Conservation (phyloP, 2,329 filamentous ascomycete species). For the Hypoxylon sp. region DNA sequence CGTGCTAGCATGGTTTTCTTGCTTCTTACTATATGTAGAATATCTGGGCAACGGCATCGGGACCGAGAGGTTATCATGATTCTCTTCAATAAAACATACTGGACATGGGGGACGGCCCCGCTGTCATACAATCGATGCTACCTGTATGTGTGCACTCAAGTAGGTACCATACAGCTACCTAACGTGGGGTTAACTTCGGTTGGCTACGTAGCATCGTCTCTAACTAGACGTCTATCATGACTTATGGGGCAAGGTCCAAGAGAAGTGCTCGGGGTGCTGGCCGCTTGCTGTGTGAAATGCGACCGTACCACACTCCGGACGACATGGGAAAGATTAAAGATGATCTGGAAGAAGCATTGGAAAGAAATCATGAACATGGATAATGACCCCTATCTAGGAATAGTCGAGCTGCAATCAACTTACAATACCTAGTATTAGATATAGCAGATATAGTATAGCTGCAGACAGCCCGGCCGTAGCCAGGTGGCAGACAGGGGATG, state of each 20-base stretch:
- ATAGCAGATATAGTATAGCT: conserved; percentile 21
- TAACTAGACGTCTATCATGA: conserved; percentile 34
- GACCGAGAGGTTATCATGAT: conserved; percentile 40
- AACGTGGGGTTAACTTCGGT: conserved; percentile 30
- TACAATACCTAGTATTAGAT: conserved; percentile 13
- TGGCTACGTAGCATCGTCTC: conserved; percentile 35
- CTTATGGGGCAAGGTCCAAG: conserved; percentile 29
- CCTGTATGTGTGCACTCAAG: conserved; percentile 15
- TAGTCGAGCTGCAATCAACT: conserved; percentile 34
- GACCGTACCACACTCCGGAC: conserved; percentile 14
- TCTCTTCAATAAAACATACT: conserved; percentile 27
- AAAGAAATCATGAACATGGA: conserved; percentile 30
- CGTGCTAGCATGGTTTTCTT: background rate
- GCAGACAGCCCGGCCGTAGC: conserved; percentile 31
- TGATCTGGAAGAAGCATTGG: conserved; percentile 30
- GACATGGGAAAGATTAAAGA: conserved; percentile 28
- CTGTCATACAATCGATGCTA: conserved; percentile 23
- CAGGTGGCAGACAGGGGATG: conserved; percentile 39
- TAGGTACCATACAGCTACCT: conserved; percentile 27
- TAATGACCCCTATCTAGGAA: conserved; percentile 35
- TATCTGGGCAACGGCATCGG: conserved; percentile 25
- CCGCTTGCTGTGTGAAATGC: conserved; percentile 30
- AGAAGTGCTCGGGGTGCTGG: conserved; percentile 9
- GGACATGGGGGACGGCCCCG: conserved; percentile 32
- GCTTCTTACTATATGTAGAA: conserved; percentile 12